Evolutionary conservation across 176 grass and related monocot genomes (phyloP), one percentile per base, ranked within the genome.

Genomic region (Thinopyrum elongatum): DNA sequence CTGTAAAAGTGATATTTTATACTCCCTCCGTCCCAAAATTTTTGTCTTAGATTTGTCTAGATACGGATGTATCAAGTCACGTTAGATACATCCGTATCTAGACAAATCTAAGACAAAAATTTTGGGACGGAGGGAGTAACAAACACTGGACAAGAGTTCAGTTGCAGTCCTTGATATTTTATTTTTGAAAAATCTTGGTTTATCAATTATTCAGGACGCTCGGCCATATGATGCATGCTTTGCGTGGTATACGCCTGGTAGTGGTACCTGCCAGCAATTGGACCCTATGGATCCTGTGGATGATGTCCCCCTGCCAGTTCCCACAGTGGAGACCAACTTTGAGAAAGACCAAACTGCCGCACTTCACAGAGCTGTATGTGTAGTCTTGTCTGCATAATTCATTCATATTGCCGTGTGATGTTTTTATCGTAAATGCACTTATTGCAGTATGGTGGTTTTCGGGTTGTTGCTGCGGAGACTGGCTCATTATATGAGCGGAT

Each of bases 361-460:
- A 72, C 49, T 83, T 72, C 80, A 58, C 47, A 15, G 9, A 58
- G 66, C 78, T 46, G 78, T 83, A 83, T 72, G 80, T 83, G 49
- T 66, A 70, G 33, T 36, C 68, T 11, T 59, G 66, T 83, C 31
- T 28, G 30, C 31, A 28, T 39, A 55, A 27, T 72, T 83, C 68
- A 72, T 59, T 25, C 15, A 35, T 83, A 36, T 55, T 72, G 19
- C 12, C 7, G 1, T 68, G 28, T 72, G 31, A 22, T n/a, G 66
- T 72, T 72, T 72, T 11, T 58, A 58, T 83, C 15, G 17, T 72
- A 59, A 71, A 72, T 83, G 33, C 30, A 83, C 80, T 55, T 83
- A 14, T 71, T 58, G 65, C 67, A 72, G 80, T 83, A 38, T 72
- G 49, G 69, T 83, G 66, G 80, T 21, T 83, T 83, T 70, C 30